Evolutionary conservation across 257 asterid species (phyloP).

Genomic region (Henckelia pumila): DNA sequence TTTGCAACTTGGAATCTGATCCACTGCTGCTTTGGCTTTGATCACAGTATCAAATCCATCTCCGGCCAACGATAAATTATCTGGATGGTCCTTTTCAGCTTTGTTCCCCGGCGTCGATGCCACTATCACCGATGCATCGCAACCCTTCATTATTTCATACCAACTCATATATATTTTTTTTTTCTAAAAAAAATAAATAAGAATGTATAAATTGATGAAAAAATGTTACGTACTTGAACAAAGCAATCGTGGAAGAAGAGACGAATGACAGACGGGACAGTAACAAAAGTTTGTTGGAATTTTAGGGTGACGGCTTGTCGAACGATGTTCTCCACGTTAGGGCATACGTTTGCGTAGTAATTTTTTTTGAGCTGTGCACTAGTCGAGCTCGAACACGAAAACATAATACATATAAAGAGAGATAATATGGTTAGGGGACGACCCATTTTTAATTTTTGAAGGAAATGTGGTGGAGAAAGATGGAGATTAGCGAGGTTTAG

Average conservation of each 20-base stretch:
- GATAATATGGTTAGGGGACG: slow-evolving; percentile 24
- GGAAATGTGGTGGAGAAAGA: too few relatives aligned
- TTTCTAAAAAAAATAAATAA: too few relatives aligned
- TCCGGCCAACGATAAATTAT: slow-evolving; percentile 84
- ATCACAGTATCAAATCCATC: slow-evolving; percentile 87
- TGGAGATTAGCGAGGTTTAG: too few relatives aligned
- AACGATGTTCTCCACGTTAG: slow-evolving; percentile 69
- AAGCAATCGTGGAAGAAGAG: slow-evolving; percentile 85
- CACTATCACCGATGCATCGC: slow-evolving; percentile 75
- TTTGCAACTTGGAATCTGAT: slow-evolving; percentile 47
- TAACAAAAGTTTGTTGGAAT: slow-evolving; percentile 60
- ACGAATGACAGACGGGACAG: slow-evolving; percentile 68
- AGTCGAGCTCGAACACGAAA: slow-evolving; percentile 31
- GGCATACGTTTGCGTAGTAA: slow-evolving; percentile 55
- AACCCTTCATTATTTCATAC: slow-evolving; percentile 46
- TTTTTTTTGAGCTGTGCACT: slow-evolving; percentile 50
- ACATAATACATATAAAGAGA: slow-evolving; percentile 27
- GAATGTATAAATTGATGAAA: too few relatives aligned
- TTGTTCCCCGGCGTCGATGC: slow-evolving; percentile 56
- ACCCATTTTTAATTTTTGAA: slow-evolving; percentile 34
- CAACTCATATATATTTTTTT: too few relatives aligned
- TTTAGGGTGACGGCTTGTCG: slow-evolving; percentile 46
- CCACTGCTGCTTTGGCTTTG: slow-evolving; percentile 83
- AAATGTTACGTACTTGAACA: slow-evolving; percentile 44
- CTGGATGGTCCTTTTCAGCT: slow-evolving; percentile 85